phyloP scores from a whole-genome alignment of 257 asterid genomes.

The Solanum lycopersicoides region DNA sequence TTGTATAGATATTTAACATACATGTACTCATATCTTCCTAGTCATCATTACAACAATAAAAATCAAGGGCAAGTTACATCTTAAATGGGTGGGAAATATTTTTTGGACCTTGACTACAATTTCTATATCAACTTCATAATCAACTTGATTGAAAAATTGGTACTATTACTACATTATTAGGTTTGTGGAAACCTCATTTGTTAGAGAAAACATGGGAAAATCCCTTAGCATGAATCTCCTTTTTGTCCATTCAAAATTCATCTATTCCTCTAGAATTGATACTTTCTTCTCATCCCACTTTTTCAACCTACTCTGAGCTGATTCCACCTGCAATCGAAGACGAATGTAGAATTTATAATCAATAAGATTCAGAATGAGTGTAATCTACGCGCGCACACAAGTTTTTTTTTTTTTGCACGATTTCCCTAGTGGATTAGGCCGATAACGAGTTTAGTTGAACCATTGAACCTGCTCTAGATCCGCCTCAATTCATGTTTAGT shows the following conservation, averaged over 20 bases:
- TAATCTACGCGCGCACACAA: background rate
- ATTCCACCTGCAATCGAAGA: constrained; percentile 12
- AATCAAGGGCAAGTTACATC: background rate
- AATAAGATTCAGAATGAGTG: background rate
- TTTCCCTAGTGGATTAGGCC: background rate
- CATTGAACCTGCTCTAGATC: background rate
- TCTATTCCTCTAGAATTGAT: background rate
- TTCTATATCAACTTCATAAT: background rate
- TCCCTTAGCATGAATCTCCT: background rate
- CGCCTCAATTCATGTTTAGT: background rate
- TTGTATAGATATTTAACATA: background rate
- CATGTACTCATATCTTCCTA: background rate
- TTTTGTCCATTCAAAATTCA: background rate
- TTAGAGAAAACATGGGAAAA: background rate
- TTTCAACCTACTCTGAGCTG: constrained; percentile 12
- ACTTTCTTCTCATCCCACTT: constrained; percentile 15
- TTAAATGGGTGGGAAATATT: background rate
- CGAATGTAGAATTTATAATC: background rate
- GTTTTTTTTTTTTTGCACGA: background rate
- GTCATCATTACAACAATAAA: background rate
- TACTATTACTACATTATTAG: background rate
- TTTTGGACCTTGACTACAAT: background rate
- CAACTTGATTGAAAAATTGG: background rate
- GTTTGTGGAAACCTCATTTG: background rate
- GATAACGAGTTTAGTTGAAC: background rate